These are phyloP conservation scores for Sporothrix sp. DNA, from an alignment of 2,329 filamentous ascomycete genomes.

Conservation along the genomic window DNA sequence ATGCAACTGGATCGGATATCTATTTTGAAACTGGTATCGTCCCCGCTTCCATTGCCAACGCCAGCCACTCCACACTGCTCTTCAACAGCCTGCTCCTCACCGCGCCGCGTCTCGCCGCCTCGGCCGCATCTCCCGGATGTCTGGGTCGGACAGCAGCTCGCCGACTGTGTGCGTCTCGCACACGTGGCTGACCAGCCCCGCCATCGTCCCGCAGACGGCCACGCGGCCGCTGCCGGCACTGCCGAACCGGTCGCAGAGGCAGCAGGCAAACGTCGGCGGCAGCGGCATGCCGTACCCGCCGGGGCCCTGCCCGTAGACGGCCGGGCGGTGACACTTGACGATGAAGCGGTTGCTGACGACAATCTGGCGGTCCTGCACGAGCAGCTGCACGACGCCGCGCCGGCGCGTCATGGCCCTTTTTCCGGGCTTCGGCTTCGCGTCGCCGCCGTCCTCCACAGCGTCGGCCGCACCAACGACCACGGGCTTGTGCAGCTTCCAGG, in stretches of 20 bases:
- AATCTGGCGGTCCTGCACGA: slow-evolving; percentile 24
- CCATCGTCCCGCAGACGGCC: slow-evolving; percentile 22
- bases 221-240: background rate
- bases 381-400: slow-evolving; percentile 13
- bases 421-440: background rate
- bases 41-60: too few species aligned
- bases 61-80: too few species aligned
- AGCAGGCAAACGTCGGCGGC: slow-evolving; percentile 23
- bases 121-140: slow-evolving; percentile 19
- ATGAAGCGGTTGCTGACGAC: slow-evolving; percentile 27
- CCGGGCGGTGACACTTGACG: slow-evolving; percentile 29
- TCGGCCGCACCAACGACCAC: slow-evolving; percentile 12
- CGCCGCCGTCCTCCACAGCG: background rate
- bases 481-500: slow-evolving; percentile 25
- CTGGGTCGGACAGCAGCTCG: slow-evolving; percentile 21
- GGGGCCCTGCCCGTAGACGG: slow-evolving; percentile 15
- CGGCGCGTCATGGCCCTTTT: background rate
- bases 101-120: too few species aligned
- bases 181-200: slow-evolving; percentile 26
- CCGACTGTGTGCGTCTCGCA: slow-evolving; percentile 18
- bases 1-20: too few species aligned
- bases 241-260: slow-evolving; percentile 21
- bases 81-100: too few species aligned
- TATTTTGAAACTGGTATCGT: too few species aligned
- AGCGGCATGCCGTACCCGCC: background rate